phyloP scores from a whole-genome alignment of 441 rosid genomes.

The Adansonia madagascariensis region DNA sequence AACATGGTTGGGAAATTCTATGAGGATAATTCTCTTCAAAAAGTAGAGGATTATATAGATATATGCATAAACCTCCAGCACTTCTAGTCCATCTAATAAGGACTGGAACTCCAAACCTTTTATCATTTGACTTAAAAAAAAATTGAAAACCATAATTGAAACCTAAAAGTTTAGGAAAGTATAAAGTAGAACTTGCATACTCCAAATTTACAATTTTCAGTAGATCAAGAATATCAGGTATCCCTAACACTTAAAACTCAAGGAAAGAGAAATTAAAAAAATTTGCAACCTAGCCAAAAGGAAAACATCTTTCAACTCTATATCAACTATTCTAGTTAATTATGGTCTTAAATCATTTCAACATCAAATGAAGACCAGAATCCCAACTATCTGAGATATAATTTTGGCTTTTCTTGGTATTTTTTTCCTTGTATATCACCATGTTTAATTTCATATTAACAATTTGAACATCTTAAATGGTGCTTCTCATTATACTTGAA shows the following conservation, averaged over 20 bases:
- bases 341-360: slow-evolving; percentile 11
- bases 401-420: neutral
- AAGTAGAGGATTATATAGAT: neutral
- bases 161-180: slow-evolving; percentile 7
- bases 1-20: neutral
- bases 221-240: neutral
- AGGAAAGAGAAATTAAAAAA: slow-evolving; percentile 6
- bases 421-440: neutral
- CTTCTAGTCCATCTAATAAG: neutral
- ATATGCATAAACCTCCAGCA: neutral
- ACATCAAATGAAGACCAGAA: slow-evolving; percentile 4
- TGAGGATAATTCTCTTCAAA: neutral
- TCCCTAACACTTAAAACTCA: neutral
- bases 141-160: neutral
- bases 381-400: neutral
- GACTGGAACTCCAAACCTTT: neutral
- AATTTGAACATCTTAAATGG: slow-evolving; percentile 6
- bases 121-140: slow-evolving; percentile 3
- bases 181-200: neutral
- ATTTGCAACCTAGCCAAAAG: neutral
- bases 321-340: neutral
- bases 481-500: slow-evolving; percentile 13
- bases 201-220: neutral
- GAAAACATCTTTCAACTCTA: slow-evolving; percentile 5
- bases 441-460: slow-evolving; percentile 5